Base-by-base conservation (phyloP, 306 rosid species). In the Potentilla sterilis region DNA sequence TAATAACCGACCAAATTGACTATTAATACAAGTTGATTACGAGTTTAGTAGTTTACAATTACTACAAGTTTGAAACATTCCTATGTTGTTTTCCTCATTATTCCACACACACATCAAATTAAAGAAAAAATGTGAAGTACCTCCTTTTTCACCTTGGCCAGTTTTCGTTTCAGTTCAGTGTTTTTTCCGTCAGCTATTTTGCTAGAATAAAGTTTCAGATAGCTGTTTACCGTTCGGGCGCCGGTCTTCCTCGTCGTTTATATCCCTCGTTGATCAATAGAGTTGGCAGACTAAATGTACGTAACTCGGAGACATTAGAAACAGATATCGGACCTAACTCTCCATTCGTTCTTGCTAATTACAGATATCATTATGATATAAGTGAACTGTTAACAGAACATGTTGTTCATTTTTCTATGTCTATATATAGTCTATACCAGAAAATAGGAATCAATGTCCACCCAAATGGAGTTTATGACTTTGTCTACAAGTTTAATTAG, bases 401-500 rank as follows among this genome's bases (percentile, higher is more conserved):
- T 34, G 62, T 34, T 18, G 44, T 48, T 47, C n/a, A 47, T 54
- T 34, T 52, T 9, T 64, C 9, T 52, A 9, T 69, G 13, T 38
- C 16, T 24, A 37, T 32, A 32, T 15, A 13, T 3, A 22, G 40
- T 12, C 9, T 63, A 63, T 63, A 63, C 43, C 67, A 55, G 59
- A 63, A 49, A 76, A 24, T 64, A 28, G 49, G 80, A 75, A 51
- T 42, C 28, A 7, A 19, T 71, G 65, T 65, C 65, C 21, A 47
- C 58, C 69, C 35, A 70, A 24, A 48, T 63, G 84, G 62, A 64
- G 67, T 46, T 44, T 57, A 41, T 66, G 58, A 28, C 54, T 52
- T 54, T 70, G 77, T 67, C 73, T 64, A 9, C 76, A 46, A 52
- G 74, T 57, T 76, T 32, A 71, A 71, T 71, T n/a, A 71, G 65